A percentile compares a stretch with the other conserved stretches of the same genome.
Conservation (phyloP, 2,329 filamentous ascomycete genomes). For the Clonostachys chloroleuca region DNA sequence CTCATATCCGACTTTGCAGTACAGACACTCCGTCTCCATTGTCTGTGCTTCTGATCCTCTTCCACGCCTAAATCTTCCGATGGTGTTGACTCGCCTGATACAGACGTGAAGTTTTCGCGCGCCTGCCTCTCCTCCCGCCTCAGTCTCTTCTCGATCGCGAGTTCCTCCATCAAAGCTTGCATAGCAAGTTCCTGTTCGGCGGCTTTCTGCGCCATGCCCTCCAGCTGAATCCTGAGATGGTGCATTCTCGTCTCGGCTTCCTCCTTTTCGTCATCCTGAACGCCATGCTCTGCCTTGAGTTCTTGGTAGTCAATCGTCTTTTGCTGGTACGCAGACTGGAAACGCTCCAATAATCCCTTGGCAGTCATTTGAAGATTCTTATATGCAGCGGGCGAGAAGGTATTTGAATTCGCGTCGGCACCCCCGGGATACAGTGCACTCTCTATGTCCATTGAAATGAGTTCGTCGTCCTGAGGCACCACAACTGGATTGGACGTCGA, state of each 20-base stretch:
- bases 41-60: slow-evolving; percentile 36
- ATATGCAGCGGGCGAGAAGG: slow-evolving; percentile 55
- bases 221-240: slow-evolving; percentile 55
- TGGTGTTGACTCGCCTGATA: slow-evolving; percentile 34
- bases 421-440: slow-evolving; percentile 38
- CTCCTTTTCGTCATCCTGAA: slow-evolving; percentile 48
- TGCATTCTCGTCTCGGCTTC: slow-evolving; percentile 47
- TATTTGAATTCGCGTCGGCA: slow-evolving; percentile 24
- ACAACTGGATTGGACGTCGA: slow-evolving; percentile 11
- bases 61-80: slow-evolving; percentile 52
- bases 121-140: slow-evolving; percentile 29
- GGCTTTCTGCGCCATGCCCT: slow-evolving; percentile 50
- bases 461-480: slow-evolving; percentile 40
- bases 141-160: slow-evolving; percentile 45
- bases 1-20: slow-evolving; percentile 34
- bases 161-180: slow-evolving; percentile 41
- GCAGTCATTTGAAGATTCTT: slow-evolving; percentile 59
- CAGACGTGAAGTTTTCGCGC: slow-evolving; percentile 8
- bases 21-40: slow-evolving; percentile 36
- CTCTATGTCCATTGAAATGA: slow-evolving; percentile 51
- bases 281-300: slow-evolving; percentile 46
- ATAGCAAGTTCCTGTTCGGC: slow-evolving; percentile 49
- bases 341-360: slow-evolving; percentile 44
- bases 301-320: slow-evolving; percentile 46
- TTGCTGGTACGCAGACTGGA: slow-evolving; percentile 55